Conservation (phyloP, 345 rosid genomes). For the Hibiscus syriacus region DNA sequence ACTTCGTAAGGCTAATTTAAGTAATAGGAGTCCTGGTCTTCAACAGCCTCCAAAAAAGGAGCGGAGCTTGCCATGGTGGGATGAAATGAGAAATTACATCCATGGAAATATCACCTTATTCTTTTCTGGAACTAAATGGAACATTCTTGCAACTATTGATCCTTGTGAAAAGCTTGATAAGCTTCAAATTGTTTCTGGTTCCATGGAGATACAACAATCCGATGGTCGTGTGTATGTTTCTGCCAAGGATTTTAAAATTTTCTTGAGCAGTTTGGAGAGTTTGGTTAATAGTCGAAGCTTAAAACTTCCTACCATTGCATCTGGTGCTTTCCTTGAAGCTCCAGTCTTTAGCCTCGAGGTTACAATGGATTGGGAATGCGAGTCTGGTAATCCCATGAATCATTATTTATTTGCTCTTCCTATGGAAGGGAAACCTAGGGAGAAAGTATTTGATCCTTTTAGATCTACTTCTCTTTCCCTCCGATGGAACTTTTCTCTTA, state of each 20-base stretch:
- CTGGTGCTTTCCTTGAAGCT: slow-evolving; percentile 64
- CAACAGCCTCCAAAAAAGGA: slow-evolving; percentile 69
- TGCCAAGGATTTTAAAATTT: slow-evolving; percentile 72
- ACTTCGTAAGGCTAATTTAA: slow-evolving; percentile 92
- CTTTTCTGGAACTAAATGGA: slow-evolving; percentile 67
- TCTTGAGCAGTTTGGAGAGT: slow-evolving; percentile 83
- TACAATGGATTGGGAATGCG: slow-evolving; percentile 89
- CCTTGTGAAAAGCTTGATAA: slow-evolving; percentile 92
- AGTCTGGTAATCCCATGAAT: slow-evolving; percentile 78
- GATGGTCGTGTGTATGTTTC: slow-evolving; percentile 76
- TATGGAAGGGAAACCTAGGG: slow-evolving; percentile 70
- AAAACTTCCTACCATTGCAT: slow-evolving; percentile 45
- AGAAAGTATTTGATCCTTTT: slow-evolving; percentile 80
- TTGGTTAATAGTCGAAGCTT: slow-evolving; percentile 52
- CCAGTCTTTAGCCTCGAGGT: slow-evolving; percentile 80
- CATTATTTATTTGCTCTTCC: slow-evolving; percentile 94
- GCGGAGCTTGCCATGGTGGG: slow-evolving; percentile 98
- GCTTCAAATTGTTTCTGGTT: slow-evolving; percentile 60
- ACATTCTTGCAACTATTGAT: slow-evolving; percentile 82
- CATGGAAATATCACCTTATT: slow-evolving; percentile 68
- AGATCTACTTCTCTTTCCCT: slow-evolving; percentile 95
- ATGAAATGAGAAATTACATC: slow-evolving; percentile 92
- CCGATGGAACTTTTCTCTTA: slow-evolving; percentile 78
- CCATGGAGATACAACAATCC: slow-evolving; percentile 86
- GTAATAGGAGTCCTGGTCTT: slow-evolving; percentile 52